Conservation (phyloP, 352 stramenopile species). For the Globisporangium lucens region DNA sequence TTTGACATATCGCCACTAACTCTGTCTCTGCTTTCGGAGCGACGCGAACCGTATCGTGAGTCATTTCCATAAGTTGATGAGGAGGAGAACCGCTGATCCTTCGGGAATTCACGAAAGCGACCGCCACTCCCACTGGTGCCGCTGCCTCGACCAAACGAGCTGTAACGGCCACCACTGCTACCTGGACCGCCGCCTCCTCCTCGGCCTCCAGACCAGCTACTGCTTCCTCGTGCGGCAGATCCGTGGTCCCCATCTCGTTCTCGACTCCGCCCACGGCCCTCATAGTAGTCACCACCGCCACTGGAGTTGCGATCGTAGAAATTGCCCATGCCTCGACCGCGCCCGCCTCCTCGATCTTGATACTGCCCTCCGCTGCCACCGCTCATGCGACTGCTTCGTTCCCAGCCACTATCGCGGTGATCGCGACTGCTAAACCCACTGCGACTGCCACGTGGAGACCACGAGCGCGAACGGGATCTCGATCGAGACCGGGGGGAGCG, state of each 20-base stretch:
- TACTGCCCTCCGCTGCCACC: slow-evolving; percentile 26
- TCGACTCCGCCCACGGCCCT: slow-evolving; percentile 28
- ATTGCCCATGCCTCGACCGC: slow-evolving; percentile 18
- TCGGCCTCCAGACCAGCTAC: slow-evolving; percentile 12
- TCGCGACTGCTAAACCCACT: slow-evolving; percentile 28
- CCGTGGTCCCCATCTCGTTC: slow-evolving; percentile 33
- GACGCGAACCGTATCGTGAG: slow-evolving; percentile 18
- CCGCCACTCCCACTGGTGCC: slow-evolving; percentile 18
- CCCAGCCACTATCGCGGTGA: slow-evolving; percentile 13
- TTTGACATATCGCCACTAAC: slow-evolving; percentile 23
- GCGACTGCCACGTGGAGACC: slow-evolving; percentile 52
- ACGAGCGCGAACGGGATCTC: slow-evolving; percentile 42
- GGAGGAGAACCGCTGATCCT: slow-evolving; percentile 20
- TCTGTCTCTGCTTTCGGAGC: slow-evolving; percentile 47
- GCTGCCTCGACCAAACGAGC: slow-evolving; percentile 7
- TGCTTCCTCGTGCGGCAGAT: slow-evolving; percentile 18
- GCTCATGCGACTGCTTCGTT: slow-evolving; percentile 20
- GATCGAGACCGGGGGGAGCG: slow-evolving; percentile 47
- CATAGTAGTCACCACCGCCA: slow-evolving; percentile 29
- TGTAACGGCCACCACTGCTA: slow-evolving; percentile 24
- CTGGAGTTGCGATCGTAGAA: slow-evolving; percentile 24
- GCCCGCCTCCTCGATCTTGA: slow-evolving; percentile 16
- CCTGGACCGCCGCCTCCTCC: slow-evolving; percentile 13
- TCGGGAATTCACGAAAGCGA: slow-evolving; percentile 37
- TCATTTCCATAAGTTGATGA: slow-evolving; percentile 17